Evolutionary conservation across 441 rosid species (phyloP), one percentile per base, ranked within the genome.

Genomic region (Breynia disticha): DNA sequence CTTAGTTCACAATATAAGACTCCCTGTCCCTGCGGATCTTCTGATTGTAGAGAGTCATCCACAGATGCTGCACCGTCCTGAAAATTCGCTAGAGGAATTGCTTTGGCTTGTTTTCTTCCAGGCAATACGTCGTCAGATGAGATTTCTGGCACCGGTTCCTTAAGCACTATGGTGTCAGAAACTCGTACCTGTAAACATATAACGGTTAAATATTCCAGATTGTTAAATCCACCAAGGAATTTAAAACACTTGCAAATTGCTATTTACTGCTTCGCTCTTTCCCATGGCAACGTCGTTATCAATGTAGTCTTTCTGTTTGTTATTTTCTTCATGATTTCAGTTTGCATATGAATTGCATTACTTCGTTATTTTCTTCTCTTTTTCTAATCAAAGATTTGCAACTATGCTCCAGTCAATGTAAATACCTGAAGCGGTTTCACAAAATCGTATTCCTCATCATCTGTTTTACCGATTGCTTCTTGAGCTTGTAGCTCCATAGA

Each of bases 401-500:
- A 9, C 13, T 41, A 41, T 1, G 13, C 5, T 39, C 14, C 15
- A 39, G 2, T 10, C 43, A 39, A 39, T 39, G 9, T 39, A 39
- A 2, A 7, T 70, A 84, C 86, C 83, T 80, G 85, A 68, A 79
- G 22, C 38, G 77, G 75, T 70, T 82, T 75, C 94, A 78, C 65
- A 5, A 61, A 55, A 49, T 69, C 74, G 47, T 62, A 5, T 48
- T 77, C 80, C 52, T 16, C 65, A 56, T 56, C 78, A 45, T 72
- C 80, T 15, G 50, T 74, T 60, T 66, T 74, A 59, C 14, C 17
- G 21, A 69, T 63, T 55, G 67, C 80, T 38, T 84, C 94, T 71
- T 76, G 82, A 56, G 89, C 96, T 74, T 82, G 94, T 37, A 78
- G 63, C 69, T 88, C 98, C 94, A 88, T 82, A 55, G 96, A 88